These are phyloP conservation scores for Fusarium sambucinum DNA, from an alignment of 2,329 filamentous ascomycete species.

Conservation along the genomic window DNA sequence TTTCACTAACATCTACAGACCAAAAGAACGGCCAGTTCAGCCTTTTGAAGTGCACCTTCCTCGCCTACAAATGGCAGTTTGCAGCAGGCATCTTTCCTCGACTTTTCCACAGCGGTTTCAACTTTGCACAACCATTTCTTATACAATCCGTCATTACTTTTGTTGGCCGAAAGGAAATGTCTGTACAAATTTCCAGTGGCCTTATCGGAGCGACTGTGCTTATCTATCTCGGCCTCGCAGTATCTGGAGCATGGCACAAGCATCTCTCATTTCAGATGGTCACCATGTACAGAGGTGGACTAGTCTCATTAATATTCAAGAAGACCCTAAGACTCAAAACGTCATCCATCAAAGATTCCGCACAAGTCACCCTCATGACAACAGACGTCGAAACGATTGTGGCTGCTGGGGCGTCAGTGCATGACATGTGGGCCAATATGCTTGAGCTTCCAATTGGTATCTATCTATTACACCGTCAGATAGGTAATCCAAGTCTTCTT, in stretches of 20 bases:
- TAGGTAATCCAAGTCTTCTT: constrained; percentile 50
- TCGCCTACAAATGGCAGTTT: constrained; percentile 49
- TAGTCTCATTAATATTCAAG: constrained; percentile 62
- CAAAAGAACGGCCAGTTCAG: constrained; percentile 38
- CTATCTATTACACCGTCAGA: constrained; percentile 53
- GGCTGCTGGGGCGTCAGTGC: constrained; percentile 44
- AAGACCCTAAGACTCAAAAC: constrained; percentile 56
- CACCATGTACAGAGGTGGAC: constrained; percentile 53
- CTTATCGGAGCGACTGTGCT: constrained; percentile 57
- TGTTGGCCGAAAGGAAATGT: constrained; percentile 48
- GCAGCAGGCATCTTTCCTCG: constrained; percentile 53
- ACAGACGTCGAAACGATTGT: constrained; percentile 57
- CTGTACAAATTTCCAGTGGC: constrained; percentile 50
- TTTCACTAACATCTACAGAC: constrained; percentile 9
- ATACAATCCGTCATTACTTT: constrained; percentile 53
- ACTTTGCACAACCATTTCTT: constrained; percentile 60
- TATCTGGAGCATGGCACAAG: constrained; percentile 50
- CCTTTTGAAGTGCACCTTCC: constrained; percentile 46
- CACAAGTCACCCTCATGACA: constrained; percentile 60
- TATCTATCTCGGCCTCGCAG: constrained; percentile 58
- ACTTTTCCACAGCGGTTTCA: constrained; percentile 56
- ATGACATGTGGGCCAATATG: constrained; percentile 56
- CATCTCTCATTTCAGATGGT: constrained; percentile 54
- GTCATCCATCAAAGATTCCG: constrained; percentile 51
- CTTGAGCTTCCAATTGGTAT: constrained; percentile 55